Evolutionary conservation across 257 asterid species (phyloP).

Genomic region (Rubia yunnanensis): DNA sequence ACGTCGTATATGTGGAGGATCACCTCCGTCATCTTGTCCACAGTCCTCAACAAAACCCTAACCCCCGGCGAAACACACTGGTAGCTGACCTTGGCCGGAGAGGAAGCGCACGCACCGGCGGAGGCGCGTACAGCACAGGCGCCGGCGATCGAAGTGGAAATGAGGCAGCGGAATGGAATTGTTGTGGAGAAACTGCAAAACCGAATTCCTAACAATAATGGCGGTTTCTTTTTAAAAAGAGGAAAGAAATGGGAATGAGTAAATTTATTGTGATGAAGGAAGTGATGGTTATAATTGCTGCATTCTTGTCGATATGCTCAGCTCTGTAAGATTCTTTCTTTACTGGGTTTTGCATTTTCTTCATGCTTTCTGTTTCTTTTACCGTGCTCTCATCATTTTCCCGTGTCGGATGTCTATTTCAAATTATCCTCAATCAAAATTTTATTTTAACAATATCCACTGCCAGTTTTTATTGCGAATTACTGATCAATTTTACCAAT

Average conservation of each 20-base stretch:
- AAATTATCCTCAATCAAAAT: too few relatives aligned
- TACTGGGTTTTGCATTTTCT: not conserved
- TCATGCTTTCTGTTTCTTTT: not conserved
- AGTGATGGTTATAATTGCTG: not conserved
- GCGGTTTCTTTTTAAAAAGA: not conserved
- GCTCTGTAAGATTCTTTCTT: not conserved
- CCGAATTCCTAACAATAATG: not conserved
- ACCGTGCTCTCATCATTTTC: not conserved
- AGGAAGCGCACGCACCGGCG: not conserved
- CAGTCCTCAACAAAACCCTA: conserved; percentile 22
- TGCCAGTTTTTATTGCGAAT: too few relatives aligned
- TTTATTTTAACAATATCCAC: too few relatives aligned
- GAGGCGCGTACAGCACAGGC: not conserved
- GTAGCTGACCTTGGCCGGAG: not conserved
- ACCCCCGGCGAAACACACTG: not conserved
- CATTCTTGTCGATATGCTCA: not conserved
- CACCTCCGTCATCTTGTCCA: conserved; percentile 48
- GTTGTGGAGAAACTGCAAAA: not conserved
- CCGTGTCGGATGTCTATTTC: not conserved
- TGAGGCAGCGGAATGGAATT: not conserved
- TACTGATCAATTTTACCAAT: too few relatives aligned
- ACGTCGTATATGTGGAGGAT: conserved; percentile 93
- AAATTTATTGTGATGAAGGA: not conserved
- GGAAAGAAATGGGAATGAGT: not conserved
- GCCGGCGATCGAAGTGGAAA: conserved; percentile 1